Evolutionary conservation across 1,284 basidiomycete genomes (phyloP).

Genomic region (Tilletiaria anomala): DNA sequence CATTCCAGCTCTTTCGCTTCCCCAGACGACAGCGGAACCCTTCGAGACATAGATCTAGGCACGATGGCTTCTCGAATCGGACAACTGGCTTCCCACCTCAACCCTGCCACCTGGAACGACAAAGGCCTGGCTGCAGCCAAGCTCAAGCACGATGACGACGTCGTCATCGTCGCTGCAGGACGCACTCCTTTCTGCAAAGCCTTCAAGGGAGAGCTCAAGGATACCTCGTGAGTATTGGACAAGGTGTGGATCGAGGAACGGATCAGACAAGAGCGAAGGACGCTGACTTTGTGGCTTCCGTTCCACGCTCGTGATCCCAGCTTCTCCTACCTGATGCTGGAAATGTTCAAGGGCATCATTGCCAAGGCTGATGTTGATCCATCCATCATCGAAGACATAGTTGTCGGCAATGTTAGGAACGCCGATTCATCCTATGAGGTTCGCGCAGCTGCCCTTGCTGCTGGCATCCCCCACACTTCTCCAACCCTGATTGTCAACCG

Average conservation of each 20-base stretch:
- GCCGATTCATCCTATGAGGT: conserved; percentile 18
- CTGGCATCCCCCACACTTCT: conserved; percentile 62
- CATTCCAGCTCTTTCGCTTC: too few relatives aligned
- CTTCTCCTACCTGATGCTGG: conserved; percentile 12
- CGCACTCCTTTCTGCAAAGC: conserved; percentile 63
- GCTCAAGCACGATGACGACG: conserved; percentile 27
- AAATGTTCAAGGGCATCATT: conserved; percentile 47
- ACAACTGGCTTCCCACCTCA: conserved; percentile 29
- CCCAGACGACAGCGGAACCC: too few relatives aligned
- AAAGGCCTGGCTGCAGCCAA: conserved; percentile 21
- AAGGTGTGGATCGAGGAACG: conserved; percentile 50
- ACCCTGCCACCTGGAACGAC: conserved; percentile 27
- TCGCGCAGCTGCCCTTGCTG: conserved; percentile 56
- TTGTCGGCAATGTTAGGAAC: conserved; percentile 46
- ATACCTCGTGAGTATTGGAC: too few relatives aligned
- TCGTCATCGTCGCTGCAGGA: conserved; percentile 67
- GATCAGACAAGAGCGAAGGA: conserved; percentile 17
- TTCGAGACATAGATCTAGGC: not conserved
- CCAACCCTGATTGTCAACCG: conserved; percentile 63
- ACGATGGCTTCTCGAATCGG: conserved; percentile 20
- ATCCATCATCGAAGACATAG: conserved; percentile 58
- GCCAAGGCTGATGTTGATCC: conserved; percentile 54
- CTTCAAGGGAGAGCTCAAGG: conserved; percentile 64
- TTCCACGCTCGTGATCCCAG: too few relatives aligned
- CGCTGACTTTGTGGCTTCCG: conserved; percentile 9